Evolutionary conservation across 768 basidiomycete species (phyloP), one percentile per base, ranked within the genome.

Genomic region (Trametes meyenii): DNA sequence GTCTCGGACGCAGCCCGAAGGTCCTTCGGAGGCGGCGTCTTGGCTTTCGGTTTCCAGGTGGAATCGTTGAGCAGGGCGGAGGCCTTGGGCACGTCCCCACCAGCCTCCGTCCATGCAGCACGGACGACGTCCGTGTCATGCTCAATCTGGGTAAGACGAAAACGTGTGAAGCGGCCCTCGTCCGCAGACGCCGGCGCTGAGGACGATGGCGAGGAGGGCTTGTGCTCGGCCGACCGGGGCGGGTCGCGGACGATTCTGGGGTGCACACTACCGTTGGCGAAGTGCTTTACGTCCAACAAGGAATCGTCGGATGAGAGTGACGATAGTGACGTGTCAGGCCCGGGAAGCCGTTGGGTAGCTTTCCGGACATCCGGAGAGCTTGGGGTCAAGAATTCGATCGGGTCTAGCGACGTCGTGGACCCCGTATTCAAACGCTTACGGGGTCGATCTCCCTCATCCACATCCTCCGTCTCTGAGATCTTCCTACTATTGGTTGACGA

Each of bases 351-450:
- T 61, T 83, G 81, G 19, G 79, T 84, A 19, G 78, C 73, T 51
- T 81, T 79, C 58, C 81, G 80, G 40, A 88, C 77, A 39, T 82
- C 83, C 14, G 89, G 89, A 17, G 90, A 88, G 39, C 75, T 78
- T 44, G 85, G 84, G 13, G 62, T 39, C 61, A 74, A 49, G 76
- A 81, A 67, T 76, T 78, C 71, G 72, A 75, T 58, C 69, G 71
- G 67, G 66, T 78, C 76, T 51, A 66, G 65, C 23, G 69, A 66
- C 8, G 52, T 46, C 23, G 76, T 73, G 51, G 74, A 72, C 29
- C 86, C 86, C 61, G 77, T 78, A 70, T 90, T 86, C 42, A 84
- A 68, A 66, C 85, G 85, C 76, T 92, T 92, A 60, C 86, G 85
- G 51, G 90, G 89, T 40, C 85, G 88, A 14, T 84, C 88, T 16